Conservation (phyloP, 2,329 filamentous ascomycete genomes). For the Colletotrichum aenigma region DNA sequence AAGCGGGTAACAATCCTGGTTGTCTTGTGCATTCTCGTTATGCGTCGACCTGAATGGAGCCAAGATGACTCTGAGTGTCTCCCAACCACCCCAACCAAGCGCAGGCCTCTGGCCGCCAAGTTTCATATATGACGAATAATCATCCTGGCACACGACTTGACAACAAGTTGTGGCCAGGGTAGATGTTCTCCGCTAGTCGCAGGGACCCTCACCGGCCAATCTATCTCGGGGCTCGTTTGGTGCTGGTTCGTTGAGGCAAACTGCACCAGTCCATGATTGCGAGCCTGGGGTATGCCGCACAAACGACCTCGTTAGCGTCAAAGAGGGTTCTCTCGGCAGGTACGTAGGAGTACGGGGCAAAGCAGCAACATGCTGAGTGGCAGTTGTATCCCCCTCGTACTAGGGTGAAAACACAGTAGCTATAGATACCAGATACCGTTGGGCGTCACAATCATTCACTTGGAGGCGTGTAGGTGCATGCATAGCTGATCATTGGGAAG, state of each 20-base stretch:
- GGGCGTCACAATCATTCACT: background rate
- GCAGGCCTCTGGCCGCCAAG: background rate
- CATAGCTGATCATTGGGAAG: background rate
- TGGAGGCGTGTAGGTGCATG: background rate
- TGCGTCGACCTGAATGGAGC: background rate
- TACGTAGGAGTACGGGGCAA: background rate
- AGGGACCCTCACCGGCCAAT: background rate
- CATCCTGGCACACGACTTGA: background rate
- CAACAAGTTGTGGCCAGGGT: background rate
- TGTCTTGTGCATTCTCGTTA: background rate
- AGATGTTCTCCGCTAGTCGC: background rate
- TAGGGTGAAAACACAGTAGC: background rate
- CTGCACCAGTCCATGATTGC: background rate
- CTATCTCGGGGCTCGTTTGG: no score
- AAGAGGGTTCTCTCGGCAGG: background rate
- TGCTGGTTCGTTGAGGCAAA: background rate
- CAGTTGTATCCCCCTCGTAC: background rate
- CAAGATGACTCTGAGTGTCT: background rate
- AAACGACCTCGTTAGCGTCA: background rate
- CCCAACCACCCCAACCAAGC: background rate
- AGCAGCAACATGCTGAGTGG: background rate
- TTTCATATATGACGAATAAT: background rate
- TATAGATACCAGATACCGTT: background rate
- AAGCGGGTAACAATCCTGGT: background rate
- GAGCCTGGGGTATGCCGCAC: background rate